Evolutionary conservation across 176 grass and related monocot species (phyloP), one percentile per base, ranked within the genome.

Genomic region (Cymbopogon citratus): DNA sequence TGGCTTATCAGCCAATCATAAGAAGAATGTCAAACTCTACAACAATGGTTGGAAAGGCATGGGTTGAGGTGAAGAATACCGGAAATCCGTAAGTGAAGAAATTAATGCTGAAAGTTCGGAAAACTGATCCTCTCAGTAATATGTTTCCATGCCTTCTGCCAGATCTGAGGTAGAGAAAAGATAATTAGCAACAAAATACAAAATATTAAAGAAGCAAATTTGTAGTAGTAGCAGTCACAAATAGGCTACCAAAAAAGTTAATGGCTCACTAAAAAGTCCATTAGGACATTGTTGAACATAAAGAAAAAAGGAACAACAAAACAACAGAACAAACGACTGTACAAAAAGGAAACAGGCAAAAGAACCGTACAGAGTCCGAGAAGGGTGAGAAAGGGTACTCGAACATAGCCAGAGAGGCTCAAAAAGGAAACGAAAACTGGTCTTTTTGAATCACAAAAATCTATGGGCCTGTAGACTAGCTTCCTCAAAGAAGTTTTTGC

Each of bases 61-160:
- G 27, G 4, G 60, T 18, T 12, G 29, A 85, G 6, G 35, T n/a
- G 18, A 54, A 54, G 51, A 75, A 62, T 98, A 98, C 95, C 86
- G 95, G 95, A 78, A 98, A 98, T 28, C 95, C 95, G 65, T 98
- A 94, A 84, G 88, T 98, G 81, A 98, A 98, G 86, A 98, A 98
- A 74, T 98, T 98, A 68, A 98, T 94, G 68, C 92, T 86, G 80
- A 98, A 94, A 76, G 87, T 92, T 69, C 88, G 82, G 74, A 94
- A 94, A 89, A 91, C 77, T 63, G 85, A 89, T 84, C 88, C 90
- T 77, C 84, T 75, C 38, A 98, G 68, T 56, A 98, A 81, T 68
- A 98, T 82, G 75, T 98, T 94, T 78, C 85, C 86, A 89, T 92
- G 87, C 59, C 84, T 98, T 88, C 85, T 91, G 68, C 90, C 90